Evolutionary conservation across 129 eudicot genomes (phyloP), one percentile per base, ranked within the genome.

Genomic region (Tagetes erecta): DNA sequence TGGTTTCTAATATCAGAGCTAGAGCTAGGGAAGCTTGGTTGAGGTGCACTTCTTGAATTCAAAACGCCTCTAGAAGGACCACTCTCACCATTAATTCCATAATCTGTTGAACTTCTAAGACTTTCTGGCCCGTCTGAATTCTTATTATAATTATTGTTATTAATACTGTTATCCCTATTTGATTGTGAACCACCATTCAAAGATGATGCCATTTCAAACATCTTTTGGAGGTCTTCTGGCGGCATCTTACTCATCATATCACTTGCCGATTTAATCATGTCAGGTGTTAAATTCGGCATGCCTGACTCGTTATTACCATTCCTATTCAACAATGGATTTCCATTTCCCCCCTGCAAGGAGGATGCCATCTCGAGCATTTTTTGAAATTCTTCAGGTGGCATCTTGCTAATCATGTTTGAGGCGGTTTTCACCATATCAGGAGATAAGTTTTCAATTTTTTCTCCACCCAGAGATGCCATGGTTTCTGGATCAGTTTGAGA

Each of bases 221-320:
- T 94, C 76, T 80, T 91, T 68, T 84, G 88, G 41, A 81, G 76
- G 64, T 94, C 97, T 70, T 85, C 96, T 2, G 96, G 73, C 8
- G 97, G 81, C 99, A 94, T 86, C 72, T 90, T 94, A 82, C 84
- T 76, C 99, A 91, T 91, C 97, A 94, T 86, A 50, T 91, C 96
- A 81, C 82, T 80, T 34, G 99, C 99, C 44, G 87, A 80, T 74
- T 91, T 94, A 41, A 94, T 80, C 96, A 94, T 88, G 55, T 88
- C 96, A 14, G 99, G 97, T 30, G 89, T 64, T 71, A 90, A 44
- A 64, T 83, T 81, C 13, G 88, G 86, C 41, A 91, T 87, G 70
- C 82, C 83, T 34, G 96, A 76, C 52, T 87, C 96, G 35, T 84
- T 77, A 60, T 71, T 72, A 72, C 77, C 76, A 39, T 71, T 68